Base-by-base conservation (phyloP, 225 moss, liverwort and hornwort species). In the Sphagnum contortum region DNA sequence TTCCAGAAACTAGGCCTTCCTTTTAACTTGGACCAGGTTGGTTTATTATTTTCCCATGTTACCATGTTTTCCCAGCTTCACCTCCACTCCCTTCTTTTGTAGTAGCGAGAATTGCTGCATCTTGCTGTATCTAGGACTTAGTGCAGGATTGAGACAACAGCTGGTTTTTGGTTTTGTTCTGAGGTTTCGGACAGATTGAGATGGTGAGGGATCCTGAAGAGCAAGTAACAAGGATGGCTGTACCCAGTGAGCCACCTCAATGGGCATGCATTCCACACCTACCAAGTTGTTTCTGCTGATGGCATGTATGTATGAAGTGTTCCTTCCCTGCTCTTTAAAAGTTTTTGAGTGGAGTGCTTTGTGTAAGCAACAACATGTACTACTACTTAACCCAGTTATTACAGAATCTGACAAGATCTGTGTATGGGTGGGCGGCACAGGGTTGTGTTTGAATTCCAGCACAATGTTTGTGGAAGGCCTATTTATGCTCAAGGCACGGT, bases 201-300 rank as follows among this genome's bases (percentile, higher is more conserved):
- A 82, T 70, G 59, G 85, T 90, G 88, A 83, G 85, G 80, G 90
- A 92, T 63, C 92, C 96, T 55, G 80, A 81, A 71, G 84, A 86
- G 50, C 69, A 90, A 70, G 73, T 75, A 45, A 73, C 74, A 68
- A 83, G 72, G 59, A 87, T 90, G 88, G 83, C 85, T 80, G 90
- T 98, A 63, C 92, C 96, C 49, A 77, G 79, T 70, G 84, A 86
- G 50, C 69, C 29, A 90, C 74, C 72, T 92, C 47, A 74, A 77
- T 49, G 96, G 90, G 55, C 96, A 96, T 74, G 96, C 96, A 29
- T 96, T 85, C 66, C 96, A 96, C 66, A 92, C 96, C 45, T 96
- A 92, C 69, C 84, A 63, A 12, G 75, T 92, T 64, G 75, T 77
- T 45, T 90, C 96, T 3, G 81, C 92, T 50, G 88, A 98, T 66